phyloP scores from a whole-genome alignment of 1,139 yeast species.

The Taphrina sp. region DNA sequence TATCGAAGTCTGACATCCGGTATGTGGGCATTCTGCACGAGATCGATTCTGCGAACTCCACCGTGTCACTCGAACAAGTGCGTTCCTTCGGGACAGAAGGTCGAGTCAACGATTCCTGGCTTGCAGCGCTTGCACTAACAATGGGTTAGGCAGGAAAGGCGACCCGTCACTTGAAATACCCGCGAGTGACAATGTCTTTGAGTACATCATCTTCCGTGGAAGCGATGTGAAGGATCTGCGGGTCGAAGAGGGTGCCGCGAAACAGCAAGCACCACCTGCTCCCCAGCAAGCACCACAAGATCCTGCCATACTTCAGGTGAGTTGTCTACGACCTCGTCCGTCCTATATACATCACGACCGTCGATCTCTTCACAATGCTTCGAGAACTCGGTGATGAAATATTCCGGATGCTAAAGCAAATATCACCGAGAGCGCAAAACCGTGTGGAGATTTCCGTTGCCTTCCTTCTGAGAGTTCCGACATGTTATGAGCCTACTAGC shows the following conservation, averaged over 20 bases:
- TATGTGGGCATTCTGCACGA: constrained; percentile 85
- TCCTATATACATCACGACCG: not conserved
- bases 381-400: constrained; percentile 40
- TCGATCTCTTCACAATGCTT: too few species aligned
- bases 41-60: constrained; percentile 86
- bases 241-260: constrained; percentile 58
- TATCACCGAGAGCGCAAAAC: constrained; percentile 41
- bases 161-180: constrained; percentile 71
- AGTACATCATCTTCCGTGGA: constrained; percentile 83
- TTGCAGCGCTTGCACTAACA: not conserved
- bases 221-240: constrained; percentile 87
- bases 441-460: constrained; percentile 48
- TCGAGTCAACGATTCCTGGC: not conserved
- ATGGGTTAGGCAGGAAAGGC: constrained; percentile 56
- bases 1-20: constrained; percentile 80
- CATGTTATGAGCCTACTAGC: too few species aligned
- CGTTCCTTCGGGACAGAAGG: constrained; percentile 89
- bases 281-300: constrained; percentile 40
- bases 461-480: constrained; percentile 48
- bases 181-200: constrained; percentile 71
- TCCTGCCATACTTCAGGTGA: constrained; percentile 45
- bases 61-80: constrained; percentile 80
- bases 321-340: constrained; percentile 31
- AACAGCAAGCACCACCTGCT: constrained; percentile 43
- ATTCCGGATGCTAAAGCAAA: constrained; percentile 43